Conservation (phyloP, 208 protist species). For the Wallacemonas sp. region DNA sequence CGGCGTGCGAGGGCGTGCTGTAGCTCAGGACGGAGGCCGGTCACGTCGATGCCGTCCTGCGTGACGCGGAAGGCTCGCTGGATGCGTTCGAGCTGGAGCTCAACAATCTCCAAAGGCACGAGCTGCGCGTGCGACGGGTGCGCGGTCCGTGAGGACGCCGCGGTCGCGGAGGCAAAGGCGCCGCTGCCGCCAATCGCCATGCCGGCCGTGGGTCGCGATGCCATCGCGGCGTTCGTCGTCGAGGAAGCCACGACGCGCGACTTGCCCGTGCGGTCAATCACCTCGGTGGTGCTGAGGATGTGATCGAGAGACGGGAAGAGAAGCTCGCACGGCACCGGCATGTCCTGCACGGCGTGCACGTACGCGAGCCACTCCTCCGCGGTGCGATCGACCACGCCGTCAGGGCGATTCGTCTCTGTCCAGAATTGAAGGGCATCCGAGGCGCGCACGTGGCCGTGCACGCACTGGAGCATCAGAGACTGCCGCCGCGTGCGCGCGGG, state of each 20-base stretch:
- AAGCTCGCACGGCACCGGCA: constrained; percentile 63
- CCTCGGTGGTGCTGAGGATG: constrained; percentile 27
- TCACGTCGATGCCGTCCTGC: constrained; percentile 81
- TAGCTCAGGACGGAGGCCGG: constrained; percentile 57
- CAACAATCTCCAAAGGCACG: constrained; percentile 62
- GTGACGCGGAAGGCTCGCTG: constrained; percentile 49
- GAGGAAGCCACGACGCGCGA: constrained; percentile 12
- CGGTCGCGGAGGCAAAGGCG: no score
- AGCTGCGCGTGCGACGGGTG: constrained; percentile 23
- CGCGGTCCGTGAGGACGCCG: neutral
- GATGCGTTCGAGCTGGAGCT: constrained; percentile 65
- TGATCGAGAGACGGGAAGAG: constrained; percentile 70
- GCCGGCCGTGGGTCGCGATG: no score
- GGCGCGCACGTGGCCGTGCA: constrained; percentile 50
- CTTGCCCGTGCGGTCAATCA: constrained; percentile 14
- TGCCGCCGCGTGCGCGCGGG: constrained; percentile 1
- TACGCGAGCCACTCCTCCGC: constrained; percentile 78
- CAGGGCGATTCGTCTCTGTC: constrained; percentile 74
- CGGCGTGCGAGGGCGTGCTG: constrained; percentile 67
- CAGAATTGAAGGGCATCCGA: constrained; percentile 78
- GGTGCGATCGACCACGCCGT: constrained; percentile 50
- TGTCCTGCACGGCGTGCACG: constrained; percentile 40
- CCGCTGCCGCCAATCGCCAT: no score
- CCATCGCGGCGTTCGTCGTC: constrained; percentile 4
- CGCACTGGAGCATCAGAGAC: constrained; percentile 63